Evolutionary conservation across 192 early-diverging fungal species (phyloP).

Genomic region (Coemansia sp.): DNA sequence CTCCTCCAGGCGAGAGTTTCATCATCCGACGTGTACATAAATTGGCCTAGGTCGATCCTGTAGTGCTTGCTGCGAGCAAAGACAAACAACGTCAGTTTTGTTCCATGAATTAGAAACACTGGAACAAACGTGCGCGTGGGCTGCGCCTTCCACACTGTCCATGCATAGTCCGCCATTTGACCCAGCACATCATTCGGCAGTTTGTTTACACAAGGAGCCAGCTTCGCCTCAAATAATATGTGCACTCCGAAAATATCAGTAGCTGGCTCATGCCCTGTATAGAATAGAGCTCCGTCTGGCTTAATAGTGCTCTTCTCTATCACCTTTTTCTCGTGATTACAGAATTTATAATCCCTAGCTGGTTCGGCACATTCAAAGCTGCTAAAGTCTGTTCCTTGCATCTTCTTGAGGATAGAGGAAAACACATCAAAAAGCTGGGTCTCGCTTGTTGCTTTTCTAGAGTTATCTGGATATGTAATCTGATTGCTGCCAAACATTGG

Average conservation of each 20-base stretch:
- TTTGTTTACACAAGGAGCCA: neutral
- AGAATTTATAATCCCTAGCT: neutral
- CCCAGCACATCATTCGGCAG: neutral
- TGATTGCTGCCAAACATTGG: no score
- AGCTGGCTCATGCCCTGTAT: no score
- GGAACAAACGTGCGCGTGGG: slow-evolving; percentile 11
- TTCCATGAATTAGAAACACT: neutral
- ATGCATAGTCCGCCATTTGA: neutral
- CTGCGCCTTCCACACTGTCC: slow-evolving; percentile 1
- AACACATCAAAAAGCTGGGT: no score
- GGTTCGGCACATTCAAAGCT: neutral
- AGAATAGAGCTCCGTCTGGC: no score
- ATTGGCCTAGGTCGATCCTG: neutral
- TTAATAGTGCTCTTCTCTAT: no score
- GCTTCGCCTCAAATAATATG: neutral
- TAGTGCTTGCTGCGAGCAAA: neutral
- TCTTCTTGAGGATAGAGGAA: no score
- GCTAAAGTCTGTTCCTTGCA: no score
- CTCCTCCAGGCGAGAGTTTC: neutral
- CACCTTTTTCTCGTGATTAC: neutral
- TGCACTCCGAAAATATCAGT: neutral
- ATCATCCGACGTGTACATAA: neutral
- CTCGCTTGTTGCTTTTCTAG: no score
- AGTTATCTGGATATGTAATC: no score
- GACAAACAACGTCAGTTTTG: neutral